Conservation (phyloP, 2,329 filamentous ascomycete genomes). For the Fusarium fracticaudum region DNA sequence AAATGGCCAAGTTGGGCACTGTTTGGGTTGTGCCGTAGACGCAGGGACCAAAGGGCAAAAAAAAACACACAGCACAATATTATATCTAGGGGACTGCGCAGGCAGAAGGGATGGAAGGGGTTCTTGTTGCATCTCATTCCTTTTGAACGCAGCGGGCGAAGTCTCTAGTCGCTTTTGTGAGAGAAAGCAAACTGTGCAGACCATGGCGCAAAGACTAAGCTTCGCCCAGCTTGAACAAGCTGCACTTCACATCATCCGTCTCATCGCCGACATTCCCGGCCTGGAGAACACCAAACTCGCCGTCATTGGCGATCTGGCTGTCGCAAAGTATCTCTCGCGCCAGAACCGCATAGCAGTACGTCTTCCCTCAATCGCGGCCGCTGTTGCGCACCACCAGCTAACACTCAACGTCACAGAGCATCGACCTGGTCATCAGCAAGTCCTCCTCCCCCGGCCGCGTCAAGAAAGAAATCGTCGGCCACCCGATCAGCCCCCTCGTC, state of each 20-base stretch:
- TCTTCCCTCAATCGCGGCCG: neutral
- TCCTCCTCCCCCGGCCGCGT: conserved; percentile 44
- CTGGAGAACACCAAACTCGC: conserved; percentile 44
- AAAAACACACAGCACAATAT: neutral
- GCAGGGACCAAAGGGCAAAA: neutral
- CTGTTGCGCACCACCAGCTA: neutral
- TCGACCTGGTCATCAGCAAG: conserved; percentile 45
- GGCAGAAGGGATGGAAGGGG: neutral
- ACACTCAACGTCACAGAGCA: conserved; percentile 28
- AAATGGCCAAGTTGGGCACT: conserved; percentile 26
- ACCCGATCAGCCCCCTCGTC: conserved; percentile 43
- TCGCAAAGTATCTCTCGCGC: conserved; percentile 41
- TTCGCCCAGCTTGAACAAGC: conserved; percentile 69
- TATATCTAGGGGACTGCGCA: conserved; percentile 17
- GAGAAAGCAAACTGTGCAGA: conserved; percentile 21
- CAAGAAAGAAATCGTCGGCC: conserved; percentile 43
- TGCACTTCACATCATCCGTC: conserved; percentile 87
- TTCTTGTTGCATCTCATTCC: neutral
- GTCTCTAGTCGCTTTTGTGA: conserved; percentile 28
- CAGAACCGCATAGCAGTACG: conserved; percentile 31
- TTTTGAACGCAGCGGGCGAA: conserved; percentile 23
- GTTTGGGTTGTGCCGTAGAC: conserved; percentile 6
- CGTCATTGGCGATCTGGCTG: conserved; percentile 42
- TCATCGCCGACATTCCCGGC: conserved; percentile 66
- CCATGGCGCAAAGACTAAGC: conserved; percentile 38